Evolutionary conservation across 805 yeast genomes (phyloP), one percentile per base, ranked within the genome.

Genomic region (Nematodospora valgi): DNA sequence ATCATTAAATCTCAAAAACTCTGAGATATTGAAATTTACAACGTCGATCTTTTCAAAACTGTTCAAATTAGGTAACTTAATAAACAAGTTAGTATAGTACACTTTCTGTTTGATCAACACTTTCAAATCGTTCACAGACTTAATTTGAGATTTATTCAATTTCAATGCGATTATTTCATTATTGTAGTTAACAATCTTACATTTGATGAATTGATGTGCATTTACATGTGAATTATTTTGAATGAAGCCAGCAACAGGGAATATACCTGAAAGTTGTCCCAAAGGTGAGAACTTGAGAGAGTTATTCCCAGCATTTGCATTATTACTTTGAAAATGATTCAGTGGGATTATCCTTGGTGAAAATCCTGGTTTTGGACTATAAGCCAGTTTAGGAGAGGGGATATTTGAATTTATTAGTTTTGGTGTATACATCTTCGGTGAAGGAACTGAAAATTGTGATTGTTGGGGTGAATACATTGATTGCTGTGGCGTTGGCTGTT

Each of bases 21-120:
- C 54, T 23, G 40, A 18, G 10, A 49, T 34, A 23, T 53, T 46
- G n/a, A 51, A 41, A 12, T 49, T 50, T 6, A 50, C 40, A 11
- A 41, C 38, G 29, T 62, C 68, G 25, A 62, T 45, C 35, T 52
- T 56, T 35, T 53, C 56, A 38, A 47, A 62, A 23, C 40, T 39
- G 5, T 37, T 50, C 26, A 33, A 36, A 14, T 52, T 46, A 3
- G 56, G 54, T 14, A 57, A 35, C 24, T 49, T 45, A 19, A 62
- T 52, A 34, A 41, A 54, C 29, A 63, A 47, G 21, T 56, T 51
- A 20, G 45, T 49, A 38, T 46, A 60, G 19, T 49, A 48, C 7
- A 55, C 38, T 40, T 53, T 55, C 35, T 43, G 49, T 27, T 47
- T 48, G 4, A 63, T 36, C 16, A 54, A 35, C 2, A 33, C 35